These are phyloP conservation scores for Amanita exitialis DNA, from an alignment of 768 basidiomycete species.

Conservation along the genomic window DNA sequence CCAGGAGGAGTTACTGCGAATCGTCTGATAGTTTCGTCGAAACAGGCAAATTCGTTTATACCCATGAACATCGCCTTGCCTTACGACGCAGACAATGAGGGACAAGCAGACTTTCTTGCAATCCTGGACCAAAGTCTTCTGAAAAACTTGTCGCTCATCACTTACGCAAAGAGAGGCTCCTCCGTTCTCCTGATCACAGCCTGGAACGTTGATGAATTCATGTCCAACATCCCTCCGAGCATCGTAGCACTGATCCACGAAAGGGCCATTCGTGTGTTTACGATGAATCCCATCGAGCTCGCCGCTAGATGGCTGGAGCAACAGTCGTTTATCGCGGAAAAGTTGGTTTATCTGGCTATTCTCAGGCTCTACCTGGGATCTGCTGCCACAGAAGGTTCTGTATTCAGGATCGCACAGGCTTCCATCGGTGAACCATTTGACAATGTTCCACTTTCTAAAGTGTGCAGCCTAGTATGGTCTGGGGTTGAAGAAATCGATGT, in stretches of 20 bases:
- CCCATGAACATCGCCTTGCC: conserved; percentile 53
- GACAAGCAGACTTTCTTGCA: conserved; percentile 59
- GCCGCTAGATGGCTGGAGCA: conserved; percentile 30
- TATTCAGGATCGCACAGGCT: conserved; percentile 40
- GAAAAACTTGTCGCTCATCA: conserved; percentile 66
- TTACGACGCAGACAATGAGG: conserved; percentile 33
- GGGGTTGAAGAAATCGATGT: conserved; percentile 50
- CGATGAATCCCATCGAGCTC: conserved; percentile 46
- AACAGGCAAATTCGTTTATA: conserved; percentile 25
- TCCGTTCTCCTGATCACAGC: conserved; percentile 64
- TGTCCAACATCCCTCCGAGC: conserved; percentile 50
- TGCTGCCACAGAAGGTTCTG: conserved; percentile 40
- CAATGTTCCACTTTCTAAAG: conserved; percentile 38
- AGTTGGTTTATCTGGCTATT: conserved; percentile 68
- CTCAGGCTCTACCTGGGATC: conserved; percentile 73
- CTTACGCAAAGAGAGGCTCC: conserved; percentile 55
- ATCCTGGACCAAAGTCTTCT: conserved; percentile 70
- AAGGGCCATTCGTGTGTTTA: conserved; percentile 47
- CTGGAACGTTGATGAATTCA: conserved; percentile 71
- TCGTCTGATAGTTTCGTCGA: conserved; percentile 55
- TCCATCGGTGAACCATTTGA: conserved; percentile 35
- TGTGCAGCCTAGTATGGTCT: conserved; percentile 56
- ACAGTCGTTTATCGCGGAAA: conserved; percentile 31
- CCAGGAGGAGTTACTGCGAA: conserved; percentile 61
- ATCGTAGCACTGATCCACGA: conserved; percentile 35